Base-by-base conservation (phyloP, 164 flowering plant genomes). In the Sedum album region DNA sequence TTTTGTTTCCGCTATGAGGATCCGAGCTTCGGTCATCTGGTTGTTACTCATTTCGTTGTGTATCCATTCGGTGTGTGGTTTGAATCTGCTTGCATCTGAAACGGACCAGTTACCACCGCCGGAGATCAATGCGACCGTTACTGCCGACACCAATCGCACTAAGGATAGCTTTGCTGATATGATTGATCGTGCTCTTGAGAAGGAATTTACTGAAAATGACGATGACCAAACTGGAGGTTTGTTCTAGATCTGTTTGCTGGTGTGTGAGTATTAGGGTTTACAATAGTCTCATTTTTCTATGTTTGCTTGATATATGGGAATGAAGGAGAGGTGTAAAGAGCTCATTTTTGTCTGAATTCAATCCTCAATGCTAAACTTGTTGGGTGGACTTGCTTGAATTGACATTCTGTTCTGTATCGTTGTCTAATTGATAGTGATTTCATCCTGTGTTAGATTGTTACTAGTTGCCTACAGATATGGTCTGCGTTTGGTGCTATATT, bases 111-210 rank as follows among this genome's bases (percentile, higher is more conserved):
- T 55, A 21, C 61, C 61, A 91, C 86, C 20, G 91, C 86, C 23
- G 92, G 92, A 67, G 86, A 80, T 55, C 61, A 55, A 55, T 55
- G 61, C 17, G 3, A 55, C 61, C 31, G 15, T 41, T 41, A 26
- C 61, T 55, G 17, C 80, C 11, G 35, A 49, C 36, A 48, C 77
- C 46, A 72, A 73, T 70, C 76, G 82, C 25, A 79, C 75, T 30
- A 90, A 84, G 61, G 88, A 82, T 30, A 84, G 88, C 71, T 82
- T 91, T 38, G 93, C 95, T 13, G 85, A 82, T 69, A 87, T 89
- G 75, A 82, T 91, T 64, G 97, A 87, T 77, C 83, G 80, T 5
- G 97, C 95, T 23, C 77, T 91, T 21, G 90, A 85, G 77, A 87
- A 44, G 68, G 97, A 91, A 78, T 91, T 91, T 77, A 73, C 86